These are phyloP conservation scores for Xylaria sp. DNA, from an alignment of 2,329 filamentous ascomycete species.

Conservation along the genomic window DNA sequence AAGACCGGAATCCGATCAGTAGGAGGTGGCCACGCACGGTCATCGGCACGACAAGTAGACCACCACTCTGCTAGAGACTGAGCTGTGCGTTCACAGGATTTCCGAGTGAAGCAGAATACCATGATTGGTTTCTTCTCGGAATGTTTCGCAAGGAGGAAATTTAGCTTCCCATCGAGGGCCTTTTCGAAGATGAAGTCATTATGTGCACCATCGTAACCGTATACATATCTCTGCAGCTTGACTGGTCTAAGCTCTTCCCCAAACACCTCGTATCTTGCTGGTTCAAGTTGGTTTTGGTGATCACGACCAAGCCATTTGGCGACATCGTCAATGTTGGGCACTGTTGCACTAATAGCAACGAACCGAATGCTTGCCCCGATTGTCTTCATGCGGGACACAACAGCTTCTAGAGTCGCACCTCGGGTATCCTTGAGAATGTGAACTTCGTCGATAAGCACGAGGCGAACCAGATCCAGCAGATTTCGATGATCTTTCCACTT, in stretches of 20 bases:
- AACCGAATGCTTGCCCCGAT: constrained; percentile 71
- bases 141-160: constrained; percentile 60
- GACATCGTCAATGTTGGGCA: constrained; percentile 77
- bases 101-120: constrained; percentile 76
- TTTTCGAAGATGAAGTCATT: constrained; percentile 79
- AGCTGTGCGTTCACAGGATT: constrained; percentile 64
- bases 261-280: constrained; percentile 64
- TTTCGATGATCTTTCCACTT: constrained; percentile 79
- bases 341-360: constrained; percentile 74
- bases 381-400: constrained; percentile 83
- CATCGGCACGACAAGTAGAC: constrained; percentile 43
- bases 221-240: constrained; percentile 68
- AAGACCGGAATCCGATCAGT: constrained; percentile 44
- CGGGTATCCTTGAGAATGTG: constrained; percentile 77
- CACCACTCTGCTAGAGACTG: constrained; percentile 62
- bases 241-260: constrained; percentile 78
- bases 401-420: constrained; percentile 74
- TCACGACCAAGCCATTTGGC: constrained; percentile 72
- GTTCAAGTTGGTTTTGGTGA: constrained; percentile 51
- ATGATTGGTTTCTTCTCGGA: constrained; percentile 70
- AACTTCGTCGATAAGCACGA: constrained; percentile 83
- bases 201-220: constrained; percentile 57
- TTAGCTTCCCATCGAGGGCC: constrained; percentile 59
- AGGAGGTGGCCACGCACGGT: constrained; percentile 61
- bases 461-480: constrained; percentile 67